A percentile compares a stretch with the other conserved stretches of the same genome.
These are phyloP conservation scores for Apiotrichum gamsii DNA, from an alignment of 1,284 basidiomycete genomes.

Conservation along the genomic window DNA sequence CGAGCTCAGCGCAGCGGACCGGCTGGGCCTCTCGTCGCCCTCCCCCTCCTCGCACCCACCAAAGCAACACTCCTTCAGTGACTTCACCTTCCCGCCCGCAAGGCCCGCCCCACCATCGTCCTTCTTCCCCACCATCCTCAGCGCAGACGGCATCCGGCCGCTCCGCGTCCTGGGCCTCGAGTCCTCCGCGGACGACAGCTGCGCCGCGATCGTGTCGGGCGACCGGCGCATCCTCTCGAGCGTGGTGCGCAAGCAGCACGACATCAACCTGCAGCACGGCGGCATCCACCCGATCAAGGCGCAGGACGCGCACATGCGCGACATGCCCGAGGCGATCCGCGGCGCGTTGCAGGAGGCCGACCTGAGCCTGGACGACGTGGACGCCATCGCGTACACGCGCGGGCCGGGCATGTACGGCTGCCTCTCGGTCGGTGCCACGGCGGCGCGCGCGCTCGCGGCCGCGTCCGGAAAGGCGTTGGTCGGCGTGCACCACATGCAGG, in stretches of 20 bases:
- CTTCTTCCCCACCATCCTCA: no score
- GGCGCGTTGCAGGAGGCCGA: slow-evolving; percentile 62
- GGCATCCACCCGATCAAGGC: slow-evolving; percentile 80
- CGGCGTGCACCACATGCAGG: slow-evolving; percentile 96
- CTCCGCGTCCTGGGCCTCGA: slow-evolving; percentile 64
- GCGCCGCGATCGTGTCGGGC: slow-evolving; percentile 70
- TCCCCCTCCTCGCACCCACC: no score
- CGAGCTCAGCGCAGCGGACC: no score
- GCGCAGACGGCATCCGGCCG: slow-evolving; percentile 7
- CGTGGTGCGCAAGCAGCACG: slow-evolving; percentile 71
- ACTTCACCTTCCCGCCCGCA: no score
- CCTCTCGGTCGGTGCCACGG: slow-evolving; percentile 66
- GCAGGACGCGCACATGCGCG: slow-evolving; percentile 59
- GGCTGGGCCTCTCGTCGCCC: no score
- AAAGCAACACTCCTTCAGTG: no score
- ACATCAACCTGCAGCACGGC: slow-evolving; percentile 53
- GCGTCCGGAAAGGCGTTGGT: slow-evolving; percentile 70
- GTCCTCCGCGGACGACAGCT: slow-evolving; percentile 82
- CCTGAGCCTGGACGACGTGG: slow-evolving; percentile 58
- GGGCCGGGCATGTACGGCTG: slow-evolving; percentile 83
- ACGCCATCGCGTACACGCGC: slow-evolving; percentile 83
- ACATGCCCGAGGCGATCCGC: slow-evolving; percentile 71
- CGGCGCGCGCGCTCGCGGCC: slow-evolving; percentile 74
- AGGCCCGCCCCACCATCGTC: no score
- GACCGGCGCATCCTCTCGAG: slow-evolving; percentile 66